phyloP scores from a whole-genome alignment of 306 rosid species.

The Crotalaria pallida region DNA sequence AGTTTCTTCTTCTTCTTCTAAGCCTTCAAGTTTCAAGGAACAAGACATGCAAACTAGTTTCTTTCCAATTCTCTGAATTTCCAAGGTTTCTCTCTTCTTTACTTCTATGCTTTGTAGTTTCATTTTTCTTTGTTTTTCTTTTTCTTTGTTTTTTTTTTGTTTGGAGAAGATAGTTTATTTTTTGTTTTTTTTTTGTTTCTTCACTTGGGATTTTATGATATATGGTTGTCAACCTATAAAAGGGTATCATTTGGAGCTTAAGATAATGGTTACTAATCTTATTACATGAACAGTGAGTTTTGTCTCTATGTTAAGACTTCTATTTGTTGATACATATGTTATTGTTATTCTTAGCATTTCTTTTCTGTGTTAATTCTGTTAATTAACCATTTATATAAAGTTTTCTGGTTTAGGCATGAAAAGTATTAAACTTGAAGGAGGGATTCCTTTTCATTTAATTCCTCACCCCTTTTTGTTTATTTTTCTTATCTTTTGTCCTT shows the following conservation, averaged over 20 bases:
- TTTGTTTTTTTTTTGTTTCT: background rate
- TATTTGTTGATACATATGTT: slow-evolving; percentile 3
- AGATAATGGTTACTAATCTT: slow-evolving; percentile 17
- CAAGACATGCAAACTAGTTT: slow-evolving; percentile 26
- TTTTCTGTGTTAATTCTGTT: slow-evolving; percentile 8
- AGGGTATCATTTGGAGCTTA: slow-evolving; percentile 24
- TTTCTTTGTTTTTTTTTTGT: background rate
- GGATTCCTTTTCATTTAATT: background rate
- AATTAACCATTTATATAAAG: slow-evolving; percentile 19
- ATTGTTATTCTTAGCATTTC: slow-evolving; percentile 10
- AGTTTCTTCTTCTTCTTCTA: background rate
- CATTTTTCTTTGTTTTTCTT: background rate
- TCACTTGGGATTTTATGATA: slow-evolving; percentile 7
- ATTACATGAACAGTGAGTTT: slow-evolving; percentile 8
- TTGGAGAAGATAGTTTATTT: background rate
- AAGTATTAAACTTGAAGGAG: background rate
- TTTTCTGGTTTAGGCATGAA: slow-evolving; percentile 21
- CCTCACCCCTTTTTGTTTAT: no score
- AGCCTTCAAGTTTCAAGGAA: slow-evolving; percentile 11
- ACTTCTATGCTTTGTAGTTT: background rate
- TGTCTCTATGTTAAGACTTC: slow-evolving; percentile 2
- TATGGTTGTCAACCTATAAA: slow-evolving; percentile 18
- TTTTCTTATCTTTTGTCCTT: background rate
- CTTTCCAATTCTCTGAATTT: slow-evolving; percentile 3
- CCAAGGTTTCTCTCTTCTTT: slow-evolving; percentile 15